Evolutionary conservation across 768 basidiomycete genomes (phyloP).

Genomic region (Brasilioporus rufonigricans): DNA sequence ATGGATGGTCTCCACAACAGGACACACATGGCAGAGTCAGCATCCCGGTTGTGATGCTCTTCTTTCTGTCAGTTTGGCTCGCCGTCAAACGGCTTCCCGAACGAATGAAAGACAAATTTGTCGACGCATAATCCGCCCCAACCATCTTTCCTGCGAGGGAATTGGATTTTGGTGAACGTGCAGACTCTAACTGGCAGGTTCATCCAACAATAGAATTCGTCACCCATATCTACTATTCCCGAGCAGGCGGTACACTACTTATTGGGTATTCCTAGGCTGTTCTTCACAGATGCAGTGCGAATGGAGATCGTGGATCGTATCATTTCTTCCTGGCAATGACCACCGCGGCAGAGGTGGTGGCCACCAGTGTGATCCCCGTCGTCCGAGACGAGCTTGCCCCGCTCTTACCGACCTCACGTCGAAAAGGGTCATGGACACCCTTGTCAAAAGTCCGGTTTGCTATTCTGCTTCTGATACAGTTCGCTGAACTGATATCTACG

Average conservation of each 20-base stretch:
- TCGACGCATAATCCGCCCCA: background rate
- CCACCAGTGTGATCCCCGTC: background rate
- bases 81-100: background rate
- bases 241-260: background rate
- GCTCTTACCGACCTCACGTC: background rate
- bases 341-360: background rate
- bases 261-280: background rate
- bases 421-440: slow-evolving; percentile 24
- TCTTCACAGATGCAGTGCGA: background rate
- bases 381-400: slow-evolving; percentile 15
- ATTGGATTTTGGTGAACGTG: background rate
- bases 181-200: background rate
- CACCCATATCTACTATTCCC: background rate
- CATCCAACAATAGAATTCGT: background rate
- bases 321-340: background rate
- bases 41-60: background rate
- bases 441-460: slow-evolving; percentile 39
- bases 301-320: background rate
- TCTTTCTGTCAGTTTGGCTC: background rate
- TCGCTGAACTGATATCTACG: slow-evolving; percentile 38
- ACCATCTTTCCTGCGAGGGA: background rate
- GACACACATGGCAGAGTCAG: no score
- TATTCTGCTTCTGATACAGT: slow-evolving; percentile 35
- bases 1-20: no score
- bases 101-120: background rate